Evolutionary conservation across 129 eudicot genomes (phyloP).

Genomic region (Centaurea solstitialis): DNA sequence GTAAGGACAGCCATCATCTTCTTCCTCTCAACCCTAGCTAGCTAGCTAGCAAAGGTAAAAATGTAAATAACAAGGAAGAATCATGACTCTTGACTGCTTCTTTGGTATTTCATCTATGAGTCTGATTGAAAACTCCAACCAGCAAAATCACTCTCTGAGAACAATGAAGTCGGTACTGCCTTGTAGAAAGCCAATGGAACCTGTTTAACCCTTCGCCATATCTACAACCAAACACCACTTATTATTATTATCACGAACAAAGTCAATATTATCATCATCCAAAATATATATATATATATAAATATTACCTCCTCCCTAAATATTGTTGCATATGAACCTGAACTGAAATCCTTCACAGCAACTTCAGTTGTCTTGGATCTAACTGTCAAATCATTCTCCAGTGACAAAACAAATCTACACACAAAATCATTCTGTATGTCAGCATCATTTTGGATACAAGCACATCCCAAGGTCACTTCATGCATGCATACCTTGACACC

Average conservation of each 20-base stretch:
- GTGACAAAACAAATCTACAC: conserved; percentile 83
- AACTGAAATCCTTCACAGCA: too few species aligned
- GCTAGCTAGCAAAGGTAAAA: neutral
- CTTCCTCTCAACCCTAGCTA: neutral
- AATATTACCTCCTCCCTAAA: too few species aligned
- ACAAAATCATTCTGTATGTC: neutral
- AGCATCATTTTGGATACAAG: neutral
- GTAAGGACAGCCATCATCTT: too few species aligned
- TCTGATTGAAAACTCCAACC: too few species aligned
- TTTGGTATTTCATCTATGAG: neutral
- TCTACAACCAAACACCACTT: conserved; percentile 43
- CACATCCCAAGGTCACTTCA: too few species aligned
- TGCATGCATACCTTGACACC: conserved; percentile 64
- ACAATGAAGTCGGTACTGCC: conserved; percentile 61
- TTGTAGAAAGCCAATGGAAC: conserved; percentile 90
- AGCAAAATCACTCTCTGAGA: conserved; percentile 79
- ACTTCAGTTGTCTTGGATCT: too few species aligned
- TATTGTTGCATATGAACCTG: too few species aligned
- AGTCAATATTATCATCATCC: too few species aligned
- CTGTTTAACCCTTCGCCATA: conserved; percentile 78
- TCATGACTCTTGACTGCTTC: conserved; percentile 7
- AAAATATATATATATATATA: neutral
- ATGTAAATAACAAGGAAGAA: too few species aligned
- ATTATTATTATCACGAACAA: too few species aligned
- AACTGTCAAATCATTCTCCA: too few species aligned